Percentiles rank a stretch among this genome's conserved stretches.
Conservation (phyloP, 768 basidiomycete species). For the Pisolithus orientalis region DNA sequence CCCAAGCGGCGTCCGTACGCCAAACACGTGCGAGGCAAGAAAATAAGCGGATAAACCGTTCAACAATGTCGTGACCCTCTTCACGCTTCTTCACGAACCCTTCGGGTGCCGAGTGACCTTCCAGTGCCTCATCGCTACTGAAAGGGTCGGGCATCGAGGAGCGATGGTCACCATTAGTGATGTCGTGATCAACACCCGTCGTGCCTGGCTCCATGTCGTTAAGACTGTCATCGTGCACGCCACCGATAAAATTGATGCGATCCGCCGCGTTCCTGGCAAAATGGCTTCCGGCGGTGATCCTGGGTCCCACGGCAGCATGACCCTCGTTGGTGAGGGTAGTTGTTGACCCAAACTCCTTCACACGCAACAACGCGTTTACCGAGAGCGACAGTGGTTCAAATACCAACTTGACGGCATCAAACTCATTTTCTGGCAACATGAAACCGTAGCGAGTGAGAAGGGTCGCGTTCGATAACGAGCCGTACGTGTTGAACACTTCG, state of each 20-base stretch:
- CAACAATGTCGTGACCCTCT: constrained; percentile 9
- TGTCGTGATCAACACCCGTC: constrained; percentile 16
- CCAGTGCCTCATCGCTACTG: neutral
- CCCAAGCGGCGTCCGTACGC: constrained; percentile 20
- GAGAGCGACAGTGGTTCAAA: constrained; percentile 14
- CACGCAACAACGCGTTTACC: constrained; percentile 8
- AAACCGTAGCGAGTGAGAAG: constrained; percentile 72
- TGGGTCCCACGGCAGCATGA: constrained; percentile 12
- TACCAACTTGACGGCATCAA: constrained; percentile 44
- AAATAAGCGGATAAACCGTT: constrained; percentile 14
- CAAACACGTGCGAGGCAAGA: constrained; percentile 15
- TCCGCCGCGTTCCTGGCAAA: constrained; percentile 21
- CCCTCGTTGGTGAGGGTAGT: neutral
- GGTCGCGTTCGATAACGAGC: constrained; percentile 57
- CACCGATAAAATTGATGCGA: constrained; percentile 20
- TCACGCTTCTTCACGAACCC: neutral
- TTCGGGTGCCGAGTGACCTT: constrained; percentile 4
- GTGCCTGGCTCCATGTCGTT: constrained; percentile 18
- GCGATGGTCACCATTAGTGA: constrained; percentile 4
- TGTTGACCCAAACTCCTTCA: constrained; percentile 5
- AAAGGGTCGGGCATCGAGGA: constrained; percentile 1
- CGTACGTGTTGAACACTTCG: constrained; percentile 77
- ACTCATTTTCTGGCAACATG: constrained; percentile 63
- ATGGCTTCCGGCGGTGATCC: constrained; percentile 5
- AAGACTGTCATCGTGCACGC: neutral